Base-by-base conservation (phyloP, 2,329 filamentous ascomycete genomes). In the Monilinia laxa region DNA sequence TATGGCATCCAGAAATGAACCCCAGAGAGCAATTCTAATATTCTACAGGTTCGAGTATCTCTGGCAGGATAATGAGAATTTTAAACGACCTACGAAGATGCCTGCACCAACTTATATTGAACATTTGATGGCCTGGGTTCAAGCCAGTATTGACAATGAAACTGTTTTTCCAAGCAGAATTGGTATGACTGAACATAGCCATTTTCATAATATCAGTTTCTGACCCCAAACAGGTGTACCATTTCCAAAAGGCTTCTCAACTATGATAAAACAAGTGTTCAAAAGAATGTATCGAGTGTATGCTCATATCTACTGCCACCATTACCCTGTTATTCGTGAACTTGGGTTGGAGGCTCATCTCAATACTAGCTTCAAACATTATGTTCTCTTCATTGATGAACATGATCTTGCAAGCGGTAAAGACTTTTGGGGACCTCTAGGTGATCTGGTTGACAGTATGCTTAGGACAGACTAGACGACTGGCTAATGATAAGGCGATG, bases 321-420 rank as follows among this genome's bases (percentile, higher is more conserved):
- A 99, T 82, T 99, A 99, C 80, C 93, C 93, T 47, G 93, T 99
- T 72, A 90, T 99, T 73, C 90, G 96, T 68, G 93, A 97, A 77
- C 86, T 99, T 51, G 95, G 95, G 28, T 85, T 99, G 67, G 95
- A 99, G 80, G 93, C 96, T 55, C 95, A 99, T 79, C 86, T 99
- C 71, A 99, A 99, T 81, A 99, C 95, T 18, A 96, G 92, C 80
- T 99, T 99, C 87, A 99, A 99, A 85, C 95, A 99, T 80, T 99
- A 98, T 76, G 95, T 99, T 70, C 85, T 99, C 68, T 99, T 99
- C 80, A 93, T 99, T 73, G 93, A 99, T 78, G 96, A 99, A 84
- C 95, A 98, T 80, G 88, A 87, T 72, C 81, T 99, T 73, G 93
- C 93, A 38, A 96, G 88, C 75, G 95, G 94, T 62, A 93, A 96